Percentiles rank a stretch among this genome's conserved stretches.
phyloP scores from a whole-genome alignment of 2,329 filamentous ascomycete species.

The Gremmenia infestans region DNA sequence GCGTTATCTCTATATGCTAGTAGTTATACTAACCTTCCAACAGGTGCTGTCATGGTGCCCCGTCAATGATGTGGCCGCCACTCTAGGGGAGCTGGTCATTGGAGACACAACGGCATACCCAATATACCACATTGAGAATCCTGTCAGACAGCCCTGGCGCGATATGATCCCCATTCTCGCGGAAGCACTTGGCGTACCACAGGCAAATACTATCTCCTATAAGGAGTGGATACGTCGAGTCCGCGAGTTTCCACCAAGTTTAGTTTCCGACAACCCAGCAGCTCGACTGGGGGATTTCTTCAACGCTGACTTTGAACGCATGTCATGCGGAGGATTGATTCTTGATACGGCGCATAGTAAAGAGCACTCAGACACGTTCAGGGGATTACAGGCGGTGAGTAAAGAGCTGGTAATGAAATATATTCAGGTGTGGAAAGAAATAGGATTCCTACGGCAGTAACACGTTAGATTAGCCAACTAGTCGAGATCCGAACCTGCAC shows the following conservation, averaged over 20 bases:
- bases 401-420: conserved; percentile 32
- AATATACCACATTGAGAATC: conserved; percentile 44
- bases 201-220: conserved; percentile 34
- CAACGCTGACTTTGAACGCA: conserved; percentile 34
- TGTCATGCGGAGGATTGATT: conserved; percentile 42
- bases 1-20: too few species aligned
- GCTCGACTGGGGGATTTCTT: conserved; percentile 32
- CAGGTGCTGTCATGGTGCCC: conserved; percentile 39
- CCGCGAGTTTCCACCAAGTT: conserved; percentile 10
- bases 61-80: conserved; percentile 38
- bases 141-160: conserved; percentile 37
- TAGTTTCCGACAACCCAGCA: conserved; percentile 31
- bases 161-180: conserved; percentile 34
- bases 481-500: too few species aligned
- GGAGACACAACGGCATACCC: conserved; percentile 21
- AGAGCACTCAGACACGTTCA: conserved; percentile 36
- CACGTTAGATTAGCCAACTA: too few species aligned
- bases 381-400: conserved; percentile 30
- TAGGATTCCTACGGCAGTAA: conserved; percentile 25
- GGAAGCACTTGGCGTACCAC: conserved; percentile 30
- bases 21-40: too few species aligned
- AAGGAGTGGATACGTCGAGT: conserved; percentile 38
- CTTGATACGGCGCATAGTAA: conserved; percentile 33
- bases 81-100: conserved; percentile 33
- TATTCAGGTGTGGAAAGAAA: conserved; percentile 33